Base-by-base conservation (phyloP, 164 flowering plant genomes). In the Vitis rupestris region DNA sequence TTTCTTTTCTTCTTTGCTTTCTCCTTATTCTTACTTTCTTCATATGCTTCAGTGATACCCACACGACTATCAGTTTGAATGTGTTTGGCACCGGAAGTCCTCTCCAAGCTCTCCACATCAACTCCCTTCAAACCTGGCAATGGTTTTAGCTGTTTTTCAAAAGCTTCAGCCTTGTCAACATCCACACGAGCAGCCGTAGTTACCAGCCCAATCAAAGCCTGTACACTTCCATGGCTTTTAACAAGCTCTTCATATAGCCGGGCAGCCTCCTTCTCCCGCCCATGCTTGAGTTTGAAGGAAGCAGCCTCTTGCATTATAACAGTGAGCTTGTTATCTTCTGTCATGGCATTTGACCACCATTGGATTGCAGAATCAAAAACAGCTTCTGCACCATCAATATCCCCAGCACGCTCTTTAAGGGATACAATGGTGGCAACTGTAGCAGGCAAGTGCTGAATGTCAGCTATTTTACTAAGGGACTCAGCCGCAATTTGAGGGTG, bases 371-470 rank as follows among this genome's bases (percentile, higher is more conserved):
- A 72, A 67, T 93, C 91, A 53, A 91, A 85, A 27, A 88, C 84
- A 15, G 88, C 76, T 56, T 81, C 75, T 4, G 99, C 99, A 74
- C 93, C 91, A 61, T 85, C 84, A 51, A 88, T 72, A 72, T 93
- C 98, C 44, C 97, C 98, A 37, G 84, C 86, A 15, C 94, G 97
- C 71, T 89, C 97, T 80, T 83, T 90, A 5, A 91, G 83, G 17
- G 97, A 76, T 9, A 95, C 99, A 52, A 91, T 70, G 56, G 98
- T 95, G 57, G 99, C 96, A 67, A 91, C 92, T 12, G 97, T 90
- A 14, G 91, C 97, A 56, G 99, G 99, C 93, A 84, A 85, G 88
- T 90, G 90, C 72, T 95, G 97, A 57, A 95, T 95, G 49, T 90
- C 97, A n/a, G 81, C 76, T 64, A 95, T 83, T 72, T 70, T 86